Conservation (phyloP, 139 green algal species). For the Chlorella vulgaris region DNA sequence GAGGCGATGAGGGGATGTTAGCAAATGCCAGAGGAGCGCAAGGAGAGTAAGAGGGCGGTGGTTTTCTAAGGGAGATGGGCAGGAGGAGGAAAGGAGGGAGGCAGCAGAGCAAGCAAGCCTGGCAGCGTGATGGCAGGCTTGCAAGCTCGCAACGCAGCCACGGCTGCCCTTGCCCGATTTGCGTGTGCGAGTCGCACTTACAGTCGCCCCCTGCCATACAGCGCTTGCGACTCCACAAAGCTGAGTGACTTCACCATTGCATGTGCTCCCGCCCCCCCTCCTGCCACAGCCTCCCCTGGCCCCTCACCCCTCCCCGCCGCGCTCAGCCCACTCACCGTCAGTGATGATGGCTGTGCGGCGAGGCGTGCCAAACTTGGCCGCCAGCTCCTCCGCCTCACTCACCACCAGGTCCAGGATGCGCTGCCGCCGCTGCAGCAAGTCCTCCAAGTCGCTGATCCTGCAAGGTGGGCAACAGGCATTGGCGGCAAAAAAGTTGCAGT, state of each 20-base stretch:
- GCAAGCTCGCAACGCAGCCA: too few relatives aligned
- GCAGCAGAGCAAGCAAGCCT: too few relatives aligned
- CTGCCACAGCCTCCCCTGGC: too few relatives aligned
- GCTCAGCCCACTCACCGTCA: background rate
- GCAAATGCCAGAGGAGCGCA: too few relatives aligned
- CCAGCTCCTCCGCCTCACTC: slow-evolving; percentile 70
- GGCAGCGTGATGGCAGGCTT: too few relatives aligned
- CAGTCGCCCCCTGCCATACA: too few relatives aligned
- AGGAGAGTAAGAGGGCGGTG: too few relatives aligned
- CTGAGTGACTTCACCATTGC: too few relatives aligned
- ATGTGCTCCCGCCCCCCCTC: too few relatives aligned
- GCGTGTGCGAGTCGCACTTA: background rate
- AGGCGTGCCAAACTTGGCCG: slow-evolving; percentile 60
- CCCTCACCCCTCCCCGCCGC: background rate
- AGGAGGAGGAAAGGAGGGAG: too few relatives aligned
- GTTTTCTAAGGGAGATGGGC: too few relatives aligned
- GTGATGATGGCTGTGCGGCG: slow-evolving; percentile 60
- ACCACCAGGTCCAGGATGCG: slow-evolving; percentile 65
- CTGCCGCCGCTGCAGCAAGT: slow-evolving; percentile 58
- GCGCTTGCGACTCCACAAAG: too few relatives aligned
- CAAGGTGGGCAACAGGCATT: background rate
- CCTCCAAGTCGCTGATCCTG: slow-evolving; percentile 57
- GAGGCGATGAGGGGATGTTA: background rate
- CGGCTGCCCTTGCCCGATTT: background rate
- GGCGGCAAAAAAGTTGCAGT: background rate